Percentiles rank a stretch among this genome's conserved stretches.
These are phyloP conservation scores for Melanomma pulvis-pyrius DNA, from an alignment of 495 filamentous ascomycete genomes.

Conservation along the genomic window DNA sequence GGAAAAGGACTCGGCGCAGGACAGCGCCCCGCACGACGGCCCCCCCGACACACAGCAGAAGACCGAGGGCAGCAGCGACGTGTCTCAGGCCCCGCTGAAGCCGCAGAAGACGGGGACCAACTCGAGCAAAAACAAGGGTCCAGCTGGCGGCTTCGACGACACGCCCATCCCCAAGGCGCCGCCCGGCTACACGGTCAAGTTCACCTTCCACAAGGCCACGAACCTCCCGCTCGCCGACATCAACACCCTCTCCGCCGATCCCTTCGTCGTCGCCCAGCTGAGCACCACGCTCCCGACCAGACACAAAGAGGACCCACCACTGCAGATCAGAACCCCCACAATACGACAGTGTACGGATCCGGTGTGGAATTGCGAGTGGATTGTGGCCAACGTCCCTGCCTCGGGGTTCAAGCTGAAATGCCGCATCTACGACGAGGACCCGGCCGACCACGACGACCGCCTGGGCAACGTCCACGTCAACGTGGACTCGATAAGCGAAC, in stretches of 20 bases:
- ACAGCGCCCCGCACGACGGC: slow-evolving; percentile 6
- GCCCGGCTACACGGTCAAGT: slow-evolving; percentile 78
- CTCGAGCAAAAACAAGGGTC: slow-evolving; percentile 49
- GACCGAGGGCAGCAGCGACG: slow-evolving; percentile 2
- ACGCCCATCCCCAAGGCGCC: slow-evolving; percentile 74
- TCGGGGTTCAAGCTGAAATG: slow-evolving; percentile 80
- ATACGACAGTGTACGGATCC: slow-evolving; percentile 70
- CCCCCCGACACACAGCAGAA: not conserved
- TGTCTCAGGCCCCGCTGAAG: slow-evolving; percentile 1
- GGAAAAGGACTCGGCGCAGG: slow-evolving; percentile 5
- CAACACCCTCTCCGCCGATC: slow-evolving; percentile 76
- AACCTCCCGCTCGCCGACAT: slow-evolving; percentile 84
- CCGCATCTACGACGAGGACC: slow-evolving; percentile 85
- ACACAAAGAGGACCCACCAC: slow-evolving; percentile 76
- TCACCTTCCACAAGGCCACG: slow-evolving; percentile 79
- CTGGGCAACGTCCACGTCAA: slow-evolving; percentile 79
- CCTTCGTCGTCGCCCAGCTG: slow-evolving; percentile 75
- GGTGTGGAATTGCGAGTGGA: slow-evolving; percentile 82
- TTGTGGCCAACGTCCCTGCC: slow-evolving; percentile 79
- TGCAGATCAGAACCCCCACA: slow-evolving; percentile 76
- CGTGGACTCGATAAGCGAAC: slow-evolving; percentile 58
- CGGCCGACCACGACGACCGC: slow-evolving; percentile 81
- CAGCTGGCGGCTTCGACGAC: slow-evolving; percentile 76
- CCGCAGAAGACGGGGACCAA: slow-evolving; percentile 9
- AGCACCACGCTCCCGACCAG: slow-evolving; percentile 62